Evolutionary conservation across 192 early-diverging fungal species (phyloP).

Genomic region (Linnemannia hyalina): DNA sequence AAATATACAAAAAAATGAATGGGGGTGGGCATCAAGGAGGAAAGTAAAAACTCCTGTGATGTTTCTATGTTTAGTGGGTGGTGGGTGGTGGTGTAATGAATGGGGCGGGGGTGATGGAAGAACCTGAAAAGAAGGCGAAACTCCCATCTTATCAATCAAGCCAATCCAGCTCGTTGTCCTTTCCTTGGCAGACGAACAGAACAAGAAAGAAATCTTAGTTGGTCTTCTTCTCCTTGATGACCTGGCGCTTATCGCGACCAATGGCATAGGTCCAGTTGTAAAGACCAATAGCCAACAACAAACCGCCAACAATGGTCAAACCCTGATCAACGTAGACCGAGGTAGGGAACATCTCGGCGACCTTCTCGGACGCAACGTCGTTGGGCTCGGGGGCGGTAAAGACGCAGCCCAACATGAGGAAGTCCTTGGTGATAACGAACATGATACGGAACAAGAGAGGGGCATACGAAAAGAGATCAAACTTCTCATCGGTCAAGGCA

Average conservation of each 20-base stretch:
- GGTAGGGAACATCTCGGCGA: conserved; percentile 35
- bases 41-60: not conserved
- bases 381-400: conserved; percentile 25
- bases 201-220: conserved; percentile 13
- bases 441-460: conserved; percentile 19
- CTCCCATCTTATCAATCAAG: not conserved
- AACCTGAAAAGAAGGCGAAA: not conserved
- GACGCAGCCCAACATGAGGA: conserved; percentile 36
- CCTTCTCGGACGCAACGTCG: conserved; percentile 29
- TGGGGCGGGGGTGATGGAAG: not conserved
- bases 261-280: conserved; percentile 53
- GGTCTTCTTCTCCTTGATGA: conserved; percentile 52
- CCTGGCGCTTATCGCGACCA: conserved; percentile 56
- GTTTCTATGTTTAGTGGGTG: not conserved
- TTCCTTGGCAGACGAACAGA: not conserved
- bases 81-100: not conserved
- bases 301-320: conserved; percentile 5
- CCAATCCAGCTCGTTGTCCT: not conserved
- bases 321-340: conserved; percentile 35
- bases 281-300: conserved; percentile 35
- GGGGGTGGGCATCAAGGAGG: not conserved
- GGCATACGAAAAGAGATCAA: conserved; percentile 37
- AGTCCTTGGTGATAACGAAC: conserved; percentile 35
- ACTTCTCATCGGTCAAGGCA: conserved; percentile 24
- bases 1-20: not conserved